Base-by-base conservation (phyloP, 768 basidiomycete species). In the Cantharellus anzutake region DNA sequence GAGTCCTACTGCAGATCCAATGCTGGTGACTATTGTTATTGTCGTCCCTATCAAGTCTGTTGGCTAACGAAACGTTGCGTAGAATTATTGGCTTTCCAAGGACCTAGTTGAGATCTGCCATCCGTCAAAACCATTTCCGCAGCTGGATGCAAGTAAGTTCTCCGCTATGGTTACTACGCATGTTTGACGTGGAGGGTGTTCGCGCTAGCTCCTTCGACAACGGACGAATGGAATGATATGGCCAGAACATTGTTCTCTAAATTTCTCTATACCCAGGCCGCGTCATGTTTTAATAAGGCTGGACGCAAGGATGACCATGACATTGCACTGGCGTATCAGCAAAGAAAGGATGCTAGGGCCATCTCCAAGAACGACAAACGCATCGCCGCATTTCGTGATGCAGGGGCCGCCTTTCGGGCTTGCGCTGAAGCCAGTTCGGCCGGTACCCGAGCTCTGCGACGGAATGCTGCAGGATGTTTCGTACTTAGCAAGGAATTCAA, bases 201-300 rank as follows among this genome's bases (percentile, higher is more conserved):
- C 38, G 40, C 35, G 29, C 16, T 44, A 61, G 61, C 41, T 2
- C 34, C n/a, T 29, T 58, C 40, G n/a, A 48, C 42, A 3, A 16
- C 60, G 2, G 14, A 50, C 40, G 60, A 61, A 42, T 62, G 61
- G 61, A 5, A 41, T 2, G 41, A 34, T 37, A 57, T 52, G 34
- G 61, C 50, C 7, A 50, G 44, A 20, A 29, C 60, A n/a, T 48
- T 63, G 7, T 62, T 62, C 35, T n/a, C 37, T 2, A 62, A 62
- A 42, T 16, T 41, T 14, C 34, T 60, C n/a, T 62, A 63, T 42
- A 44, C 29, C 16, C 52, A 62, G 11, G 61, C 61, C 37, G 61
- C 61, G 2, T 55, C 51, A 16, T 62, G 61, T 44, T 62, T 62
- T 42, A 35, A 41, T 37, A 53, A 60, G 41, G 61, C 61, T 11